Base-by-base conservation (phyloP, 2,329 filamentous ascomycete species). In the Neofusicoccum kwambonambiense region DNA sequence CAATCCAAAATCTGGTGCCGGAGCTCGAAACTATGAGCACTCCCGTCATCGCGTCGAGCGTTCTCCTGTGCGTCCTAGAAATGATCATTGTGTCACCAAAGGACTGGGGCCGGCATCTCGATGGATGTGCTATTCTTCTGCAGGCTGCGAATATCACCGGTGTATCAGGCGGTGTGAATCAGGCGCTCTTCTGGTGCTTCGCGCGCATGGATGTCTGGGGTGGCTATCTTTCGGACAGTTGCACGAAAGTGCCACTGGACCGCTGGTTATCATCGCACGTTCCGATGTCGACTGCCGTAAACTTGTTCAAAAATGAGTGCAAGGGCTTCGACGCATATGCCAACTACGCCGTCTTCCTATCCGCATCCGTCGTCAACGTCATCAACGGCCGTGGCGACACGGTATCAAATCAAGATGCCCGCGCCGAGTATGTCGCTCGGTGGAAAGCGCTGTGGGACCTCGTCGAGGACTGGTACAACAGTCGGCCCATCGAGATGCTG, bases 111-210 rank as follows among this genome's bases (percentile, higher is more conserved):
- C 79, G 82, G 1, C 85, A 87, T 71, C 71, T 87, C 3, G 84
- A 87, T 62, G 85, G 85, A 0, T 86, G 84, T 67, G 83, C 84
- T 1, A 79, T 82, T 1, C 71, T 87, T 1, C 81, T 87, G 22
- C 79, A 82, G 65, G 79, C 82, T 1, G 80, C 82, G 64, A 79
- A 77, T 1, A 82, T 87, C 4, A 79, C 83, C 42, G 85, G 84
- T 0, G 79, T 84, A 3, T 77, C 78, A 5, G 81, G 82, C 2
- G 84, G 84, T 0, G 70, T 86, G 17, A 72, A 83, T 6, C 82
- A 84, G 68, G 84, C 83, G 0, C 76, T 86, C 0, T 87, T 86
- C 67, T 87, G 84, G 84, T 86, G 83, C 68, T 86, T 85, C 69
- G 83, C 82, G 0, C 77, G 84, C 49, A 86, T 86, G 83, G 84